Conservation (phyloP, 805 yeast species). For the Candida xyloterini region DNA sequence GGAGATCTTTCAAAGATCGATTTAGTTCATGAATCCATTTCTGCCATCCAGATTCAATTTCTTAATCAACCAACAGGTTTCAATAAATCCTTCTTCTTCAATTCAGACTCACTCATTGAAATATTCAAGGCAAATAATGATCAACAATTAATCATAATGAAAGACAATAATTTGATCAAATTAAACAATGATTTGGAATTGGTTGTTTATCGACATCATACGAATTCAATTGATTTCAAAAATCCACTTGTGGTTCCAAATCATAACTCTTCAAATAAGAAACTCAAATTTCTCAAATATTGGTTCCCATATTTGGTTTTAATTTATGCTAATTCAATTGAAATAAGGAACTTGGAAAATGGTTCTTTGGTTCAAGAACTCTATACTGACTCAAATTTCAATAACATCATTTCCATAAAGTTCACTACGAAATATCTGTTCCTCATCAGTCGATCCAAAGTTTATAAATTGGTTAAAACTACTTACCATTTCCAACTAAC, state of each 20-base stretch:
- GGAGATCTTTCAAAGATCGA: constrained; percentile 24
- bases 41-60: constrained; percentile 25
- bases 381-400: constrained; percentile 2
- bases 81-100: constrained; percentile 23
- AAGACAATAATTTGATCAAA: constrained; percentile 24
- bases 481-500: constrained; percentile 35
- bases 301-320: constrained; percentile 41
- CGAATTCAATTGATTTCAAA: constrained; percentile 20
- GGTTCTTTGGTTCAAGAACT: constrained; percentile 35
- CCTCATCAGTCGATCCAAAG: constrained; percentile 27
- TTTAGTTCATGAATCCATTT: constrained; percentile 14
- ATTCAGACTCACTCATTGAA: constrained; percentile 15
- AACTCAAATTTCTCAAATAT: constrained; percentile 29
- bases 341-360: constrained; percentile 37
- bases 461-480: constrained; percentile 28
- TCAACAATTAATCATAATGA: constrained; percentile 27
- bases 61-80: constrained; percentile 14
- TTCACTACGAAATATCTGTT: constrained; percentile 28
- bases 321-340: constrained; percentile 31
- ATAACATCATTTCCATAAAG: constrained; percentile 18
- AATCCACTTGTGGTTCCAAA: constrained; percentile 19
- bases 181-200: constrained; percentile 24
- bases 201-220: constrained; percentile 15
- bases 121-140: constrained; percentile 25
- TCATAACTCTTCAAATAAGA: constrained; percentile 18